phyloP scores from a whole-genome alignment of 108 stramenopile genomes.

The Stephanodiscus minutulus region DNA sequence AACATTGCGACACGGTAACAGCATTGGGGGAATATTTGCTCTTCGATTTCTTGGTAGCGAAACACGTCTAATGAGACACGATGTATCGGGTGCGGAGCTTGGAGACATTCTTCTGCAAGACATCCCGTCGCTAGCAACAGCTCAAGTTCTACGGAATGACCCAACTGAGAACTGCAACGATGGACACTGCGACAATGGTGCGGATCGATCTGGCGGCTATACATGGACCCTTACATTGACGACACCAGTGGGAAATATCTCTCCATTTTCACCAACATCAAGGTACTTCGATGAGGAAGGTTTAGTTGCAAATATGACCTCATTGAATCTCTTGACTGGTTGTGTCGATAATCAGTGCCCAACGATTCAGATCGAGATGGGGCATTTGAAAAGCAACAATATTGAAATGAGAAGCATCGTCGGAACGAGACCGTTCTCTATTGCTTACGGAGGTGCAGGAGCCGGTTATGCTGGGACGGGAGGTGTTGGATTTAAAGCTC shows the following conservation, averaged over 20 bases:
- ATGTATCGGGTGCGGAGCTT: conserved; percentile 45
- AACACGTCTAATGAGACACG: conserved; percentile 45
- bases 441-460: conserved; percentile 67
- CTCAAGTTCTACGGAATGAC: conserved; percentile 36
- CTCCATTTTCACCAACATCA: conserved; percentile 60
- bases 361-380: conserved; percentile 24
- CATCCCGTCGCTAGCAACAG: conserved; percentile 28
- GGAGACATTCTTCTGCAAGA: conserved; percentile 29
- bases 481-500: conserved; percentile 53
- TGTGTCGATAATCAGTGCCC: conserved; percentile 52
- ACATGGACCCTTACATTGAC: conserved; percentile 56
- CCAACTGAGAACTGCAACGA: conserved; percentile 54
- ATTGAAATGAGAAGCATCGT: conserved; percentile 34
- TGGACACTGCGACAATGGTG: conserved; percentile 56
- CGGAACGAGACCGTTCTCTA: conserved; percentile 53
- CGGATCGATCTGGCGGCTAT: conserved; percentile 53
- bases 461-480: conserved; percentile 60
- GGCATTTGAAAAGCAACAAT: conserved; percentile 41
- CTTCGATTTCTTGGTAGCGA: conserved; percentile 56
- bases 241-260: conserved; percentile 54
- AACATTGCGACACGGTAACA: conserved; percentile 62
- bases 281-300: conserved; percentile 43
- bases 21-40: conserved; percentile 65
- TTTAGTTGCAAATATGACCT: conserved; percentile 23
- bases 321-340: conserved; percentile 49